phyloP scores from a whole-genome alignment of 768 basidiomycete species.

The Mycena polygramma region DNA sequence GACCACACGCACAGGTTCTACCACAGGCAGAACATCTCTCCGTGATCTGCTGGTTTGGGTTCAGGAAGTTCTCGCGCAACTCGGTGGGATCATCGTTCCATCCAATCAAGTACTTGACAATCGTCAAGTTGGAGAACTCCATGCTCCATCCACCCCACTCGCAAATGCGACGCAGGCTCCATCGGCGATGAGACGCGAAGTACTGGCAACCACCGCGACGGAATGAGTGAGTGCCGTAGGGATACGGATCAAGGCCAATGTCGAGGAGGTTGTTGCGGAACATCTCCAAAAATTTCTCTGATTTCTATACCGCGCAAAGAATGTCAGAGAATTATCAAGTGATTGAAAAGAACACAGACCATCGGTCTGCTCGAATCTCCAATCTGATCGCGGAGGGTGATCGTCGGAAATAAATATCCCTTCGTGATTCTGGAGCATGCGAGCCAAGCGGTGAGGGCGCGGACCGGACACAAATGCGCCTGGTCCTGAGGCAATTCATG shows the following conservation, averaged over 20 bases:
- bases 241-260: too few species aligned
- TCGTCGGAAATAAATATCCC: too few species aligned
- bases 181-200: slow-evolving; percentile 47
- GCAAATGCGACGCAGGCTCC: slow-evolving; percentile 54
- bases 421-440: too few species aligned
- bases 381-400: too few species aligned
- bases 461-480: too few species aligned
- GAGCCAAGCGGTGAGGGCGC: too few species aligned
- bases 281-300: slow-evolving; percentile 48
- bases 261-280: too few species aligned
- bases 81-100: slow-evolving; percentile 54
- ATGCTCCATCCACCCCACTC: slow-evolving; percentile 63
- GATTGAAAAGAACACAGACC: too few species aligned
- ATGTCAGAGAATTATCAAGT: neutral
- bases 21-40: neutral
- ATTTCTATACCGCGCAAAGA: neutral
- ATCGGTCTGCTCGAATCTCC: too few species aligned
- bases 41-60: slow-evolving; percentile 43
- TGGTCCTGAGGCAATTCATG: too few species aligned
- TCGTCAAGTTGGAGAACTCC: slow-evolving; percentile 53
- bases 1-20: neutral
- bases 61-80: slow-evolving; percentile 54
- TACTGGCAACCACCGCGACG: slow-evolving; percentile 9
- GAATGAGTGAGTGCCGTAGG: too few species aligned
- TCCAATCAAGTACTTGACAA: slow-evolving; percentile 59